phyloP scores from a whole-genome alignment of 306 rosid genomes.

The Neltuma alba region DNA sequence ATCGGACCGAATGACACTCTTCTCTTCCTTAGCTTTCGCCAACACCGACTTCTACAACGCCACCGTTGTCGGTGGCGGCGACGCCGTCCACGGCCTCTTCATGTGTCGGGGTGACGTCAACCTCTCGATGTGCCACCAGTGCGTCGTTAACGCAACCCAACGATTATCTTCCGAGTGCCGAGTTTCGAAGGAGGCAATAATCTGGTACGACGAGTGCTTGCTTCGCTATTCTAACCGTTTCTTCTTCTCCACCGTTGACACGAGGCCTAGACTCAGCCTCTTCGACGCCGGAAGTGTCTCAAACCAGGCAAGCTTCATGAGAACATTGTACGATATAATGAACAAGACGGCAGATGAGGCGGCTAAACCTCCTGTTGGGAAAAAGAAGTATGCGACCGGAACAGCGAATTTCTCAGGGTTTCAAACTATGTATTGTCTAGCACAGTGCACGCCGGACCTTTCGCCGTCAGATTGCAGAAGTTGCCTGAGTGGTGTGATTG shows the following conservation, averaged over 20 bases:
- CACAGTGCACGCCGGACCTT: neutral
- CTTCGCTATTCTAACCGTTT: neutral
- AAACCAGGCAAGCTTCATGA: neutral
- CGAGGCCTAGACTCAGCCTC: neutral
- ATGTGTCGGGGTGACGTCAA: neutral
- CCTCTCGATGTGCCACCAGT: neutral
- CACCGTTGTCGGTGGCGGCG: neutral
- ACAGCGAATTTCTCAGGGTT: neutral
- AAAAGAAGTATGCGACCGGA: neutral
- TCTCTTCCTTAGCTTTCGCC: neutral
- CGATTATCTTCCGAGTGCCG: neutral
- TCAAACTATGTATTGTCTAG: neutral
- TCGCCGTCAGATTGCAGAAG: neutral
- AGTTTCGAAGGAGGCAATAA: neutral
- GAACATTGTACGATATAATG: neutral
- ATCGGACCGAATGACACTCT: neutral
- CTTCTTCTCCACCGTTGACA: neutral
- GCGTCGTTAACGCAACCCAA: neutral
- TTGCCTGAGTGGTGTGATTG: neutral
- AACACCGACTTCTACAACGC: neutral
- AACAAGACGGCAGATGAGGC: neutral
- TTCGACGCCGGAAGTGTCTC: neutral
- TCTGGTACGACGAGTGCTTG: neutral
- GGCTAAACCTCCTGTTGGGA: neutral
- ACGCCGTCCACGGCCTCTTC: neutral